phyloP scores from a whole-genome alignment of 2,329 filamentous ascomycete species.

The Exophiala alcalophila region DNA sequence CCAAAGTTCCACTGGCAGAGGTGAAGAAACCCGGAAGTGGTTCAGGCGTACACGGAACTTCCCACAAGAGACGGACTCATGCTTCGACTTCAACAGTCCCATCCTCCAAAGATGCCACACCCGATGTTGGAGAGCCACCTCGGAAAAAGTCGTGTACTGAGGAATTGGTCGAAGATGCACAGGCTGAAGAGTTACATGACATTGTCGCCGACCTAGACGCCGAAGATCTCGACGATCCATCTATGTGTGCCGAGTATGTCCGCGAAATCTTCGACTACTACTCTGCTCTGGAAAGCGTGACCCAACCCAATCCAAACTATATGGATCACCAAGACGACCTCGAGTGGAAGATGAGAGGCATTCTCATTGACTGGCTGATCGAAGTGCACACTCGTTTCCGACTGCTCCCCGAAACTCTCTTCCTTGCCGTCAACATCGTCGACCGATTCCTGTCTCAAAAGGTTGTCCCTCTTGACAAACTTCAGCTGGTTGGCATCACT shows the following conservation, averaged over 20 bases:
- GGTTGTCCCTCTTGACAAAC: conserved; percentile 90
- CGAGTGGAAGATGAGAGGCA: conserved; percentile 98
- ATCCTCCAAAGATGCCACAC: conserved; percentile 59
- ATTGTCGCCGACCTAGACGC: conserved; percentile 64
- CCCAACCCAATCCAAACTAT: conserved; percentile 86
- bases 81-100: conserved; percentile 37
- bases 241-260: conserved; percentile 98
- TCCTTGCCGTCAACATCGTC: conserved; percentile 96
- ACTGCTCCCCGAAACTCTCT: conserved; percentile 90
- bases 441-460: conserved; percentile 95
- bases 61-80: conserved; percentile 65
- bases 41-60: conserved; percentile 62
- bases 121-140: conserved; percentile 59
- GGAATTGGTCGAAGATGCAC: conserved; percentile 44
- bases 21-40: conserved; percentile 71
- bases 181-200: conserved; percentile 33
- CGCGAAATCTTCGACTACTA: conserved; percentile 97
- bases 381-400: conserved; percentile 98
- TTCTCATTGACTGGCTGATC: conserved; percentile 96
- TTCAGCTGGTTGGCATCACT: conserved; percentile 94
- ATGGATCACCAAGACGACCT: conserved; percentile 93
- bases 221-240: conserved; percentile 86
- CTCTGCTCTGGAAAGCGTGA: conserved; percentile 74
- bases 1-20: conserved; percentile 55
- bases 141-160: conserved; percentile 64